These are phyloP conservation scores for Mycena chlorophos DNA, from an alignment of 768 basidiomycete species.

Conservation along the genomic window DNA sequence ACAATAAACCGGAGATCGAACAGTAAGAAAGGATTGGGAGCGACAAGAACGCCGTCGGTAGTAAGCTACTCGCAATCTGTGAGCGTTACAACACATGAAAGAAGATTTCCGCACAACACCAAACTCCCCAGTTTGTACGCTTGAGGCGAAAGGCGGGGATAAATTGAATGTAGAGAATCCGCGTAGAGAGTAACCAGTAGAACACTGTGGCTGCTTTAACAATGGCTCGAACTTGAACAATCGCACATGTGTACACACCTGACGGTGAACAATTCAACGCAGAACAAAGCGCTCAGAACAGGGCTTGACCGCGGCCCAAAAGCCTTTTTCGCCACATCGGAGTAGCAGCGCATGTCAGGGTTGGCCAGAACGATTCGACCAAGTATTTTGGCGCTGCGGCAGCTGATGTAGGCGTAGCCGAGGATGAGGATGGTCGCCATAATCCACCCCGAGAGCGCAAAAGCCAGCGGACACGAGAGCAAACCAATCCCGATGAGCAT, in stretches of 20 bases:
- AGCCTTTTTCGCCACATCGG: conserved; percentile 87
- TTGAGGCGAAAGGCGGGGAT: conserved; percentile 64
- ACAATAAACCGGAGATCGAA: conserved; percentile 82
- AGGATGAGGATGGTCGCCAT: conserved; percentile 72
- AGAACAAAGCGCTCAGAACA: conserved; percentile 73
- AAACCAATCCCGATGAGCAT: conserved; percentile 87
- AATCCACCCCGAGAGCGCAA: conserved; percentile 89
- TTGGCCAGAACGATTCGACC: conserved; percentile 75
- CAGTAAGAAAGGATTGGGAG: conserved; percentile 85
- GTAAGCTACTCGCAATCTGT: conserved; percentile 50
- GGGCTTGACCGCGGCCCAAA: conserved; percentile 74
- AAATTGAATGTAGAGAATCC: conserved; percentile 76
- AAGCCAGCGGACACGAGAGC: conserved; percentile 87
- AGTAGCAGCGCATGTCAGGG: conserved; percentile 72
- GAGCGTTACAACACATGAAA: background rate
- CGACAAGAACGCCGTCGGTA: conserved; percentile 85
- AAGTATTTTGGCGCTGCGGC: conserved; percentile 85
- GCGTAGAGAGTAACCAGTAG: conserved; percentile 87
- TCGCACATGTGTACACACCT: too few relatives aligned
- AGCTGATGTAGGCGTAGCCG: conserved; percentile 77
- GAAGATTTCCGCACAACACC: conserved; percentile 52
- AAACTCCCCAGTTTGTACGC: conserved; percentile 77
- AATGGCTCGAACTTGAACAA: background rate
- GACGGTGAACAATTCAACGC: conserved; percentile 83
- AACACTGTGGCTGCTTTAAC: conserved; percentile 47